These are phyloP conservation scores for Breviolum minutum DNA, from an alignment of 73 alveolate genomes.

Conservation along the genomic window DNA sequence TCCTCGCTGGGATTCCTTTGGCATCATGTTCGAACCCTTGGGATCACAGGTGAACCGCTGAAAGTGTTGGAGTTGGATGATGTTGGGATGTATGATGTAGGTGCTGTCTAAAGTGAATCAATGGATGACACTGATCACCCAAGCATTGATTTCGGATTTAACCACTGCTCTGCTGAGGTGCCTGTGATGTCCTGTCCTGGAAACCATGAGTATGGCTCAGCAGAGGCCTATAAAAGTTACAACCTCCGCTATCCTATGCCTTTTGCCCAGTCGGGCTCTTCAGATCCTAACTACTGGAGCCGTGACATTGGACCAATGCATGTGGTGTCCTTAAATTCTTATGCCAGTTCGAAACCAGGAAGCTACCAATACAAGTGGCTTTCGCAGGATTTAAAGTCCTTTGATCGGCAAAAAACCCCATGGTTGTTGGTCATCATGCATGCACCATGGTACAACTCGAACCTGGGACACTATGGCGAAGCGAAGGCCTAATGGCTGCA, in stretches of 20 bases:
- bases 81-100: too few relatives aligned
- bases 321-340: slow-evolving; percentile 75
- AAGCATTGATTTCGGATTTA: too few relatives aligned
- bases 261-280: slow-evolving; percentile 1
- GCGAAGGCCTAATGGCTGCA: background rate
- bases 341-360: slow-evolving; percentile 36
- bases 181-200: slow-evolving; percentile 85
- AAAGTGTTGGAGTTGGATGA: background rate
- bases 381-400: background rate
- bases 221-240: slow-evolving; percentile 37
- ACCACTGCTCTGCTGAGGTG: background rate
- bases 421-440: slow-evolving; percentile 79
- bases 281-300: slow-evolving; percentile 80
- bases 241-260: slow-evolving; percentile 64
- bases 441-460: slow-evolving; percentile 86
- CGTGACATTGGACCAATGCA: slow-evolving; percentile 94
- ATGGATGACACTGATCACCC: too few relatives aligned
- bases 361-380: slow-evolving; percentile 83
- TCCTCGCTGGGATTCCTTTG: slow-evolving; percentile 72
- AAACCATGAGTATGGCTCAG: slow-evolving; percentile 77
- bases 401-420: slow-evolving; percentile 20
- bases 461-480: slow-evolving; percentile 71
- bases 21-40: slow-evolving; percentile 59
- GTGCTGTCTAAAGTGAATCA: too few relatives aligned
- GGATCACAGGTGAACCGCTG: background rate